These are phyloP conservation scores for Aspergillus hortae DNA, from an alignment of 2,329 filamentous ascomycete species.

Conservation along the genomic window DNA sequence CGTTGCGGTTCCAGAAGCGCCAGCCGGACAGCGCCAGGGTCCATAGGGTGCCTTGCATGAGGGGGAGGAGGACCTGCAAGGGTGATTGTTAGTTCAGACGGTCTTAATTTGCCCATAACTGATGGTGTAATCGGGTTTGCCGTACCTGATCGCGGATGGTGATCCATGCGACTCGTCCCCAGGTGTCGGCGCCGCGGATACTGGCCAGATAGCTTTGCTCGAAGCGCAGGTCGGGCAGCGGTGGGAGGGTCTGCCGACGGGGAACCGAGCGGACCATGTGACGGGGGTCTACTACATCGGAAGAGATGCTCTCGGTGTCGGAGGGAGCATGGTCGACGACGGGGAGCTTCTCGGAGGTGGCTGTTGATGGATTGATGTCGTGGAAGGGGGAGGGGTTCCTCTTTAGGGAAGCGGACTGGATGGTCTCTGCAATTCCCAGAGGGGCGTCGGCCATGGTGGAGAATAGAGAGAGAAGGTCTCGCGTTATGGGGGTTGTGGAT, in stretches of 20 bases:
- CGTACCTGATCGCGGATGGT: conserved; percentile 82
- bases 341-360: conserved; percentile 64
- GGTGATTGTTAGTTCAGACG: neutral
- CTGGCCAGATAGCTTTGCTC: conserved; percentile 97
- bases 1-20: conserved; percentile 81
- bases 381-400: conserved; percentile 65
- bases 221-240: conserved; percentile 78
- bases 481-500: too few relatives aligned
- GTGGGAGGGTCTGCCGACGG: conserved; percentile 58
- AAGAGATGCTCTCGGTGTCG: conserved; percentile 44
- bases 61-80: conserved; percentile 73
- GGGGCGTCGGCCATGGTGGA: conserved; percentile 55
- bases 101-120: neutral
- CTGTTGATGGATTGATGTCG: conserved; percentile 77
- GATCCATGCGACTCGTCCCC: conserved; percentile 76
- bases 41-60: conserved; percentile 86
- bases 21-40: conserved; percentile 81
- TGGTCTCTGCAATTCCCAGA: conserved; percentile 68
- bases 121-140: too few relatives aligned
- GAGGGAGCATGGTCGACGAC: conserved; percentile 50
- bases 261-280: conserved; percentile 33
- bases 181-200: conserved; percentile 73
- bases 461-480: too few relatives aligned
- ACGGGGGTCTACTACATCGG: conserved; percentile 43
- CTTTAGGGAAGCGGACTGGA: conserved; percentile 79